Evolutionary conservation across 164 flowering plant genomes (phyloP).

Genomic region (Echeveria elegans): DNA sequence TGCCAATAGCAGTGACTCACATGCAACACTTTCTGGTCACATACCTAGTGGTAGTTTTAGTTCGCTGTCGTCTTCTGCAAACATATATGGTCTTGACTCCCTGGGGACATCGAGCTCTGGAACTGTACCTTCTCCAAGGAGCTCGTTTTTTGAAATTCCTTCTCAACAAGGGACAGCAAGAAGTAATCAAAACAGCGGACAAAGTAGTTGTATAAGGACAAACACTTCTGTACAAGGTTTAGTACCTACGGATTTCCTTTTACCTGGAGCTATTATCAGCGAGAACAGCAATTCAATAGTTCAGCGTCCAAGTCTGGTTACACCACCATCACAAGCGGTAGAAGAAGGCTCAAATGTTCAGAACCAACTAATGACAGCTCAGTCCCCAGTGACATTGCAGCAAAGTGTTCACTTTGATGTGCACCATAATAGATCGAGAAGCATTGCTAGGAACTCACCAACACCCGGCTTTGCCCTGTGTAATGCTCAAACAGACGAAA

Average conservation of each 20-base stretch:
- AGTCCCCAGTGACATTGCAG: no score
- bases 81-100: slow-evolving; percentile 13
- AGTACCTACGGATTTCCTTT: slow-evolving; percentile 11
- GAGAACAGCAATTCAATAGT: no score
- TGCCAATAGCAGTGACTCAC: no score
- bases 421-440: no score
- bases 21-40: slow-evolving; percentile 19
- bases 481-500: neutral
- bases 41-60: slow-evolving; percentile 22
- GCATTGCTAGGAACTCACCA: neutral
- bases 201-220: no score
- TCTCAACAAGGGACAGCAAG: neutral
- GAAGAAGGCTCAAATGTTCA: neutral
- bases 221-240: slow-evolving; percentile 8
- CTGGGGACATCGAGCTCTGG: neutral
- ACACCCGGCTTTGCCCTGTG: neutral
- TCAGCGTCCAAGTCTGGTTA: no score
- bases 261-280: slow-evolving; percentile 13
- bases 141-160: neutral
- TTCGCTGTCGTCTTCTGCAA: slow-evolving; percentile 22
- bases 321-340: neutral
- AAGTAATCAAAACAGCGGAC: neutral
- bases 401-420: no score
- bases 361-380: neutral
- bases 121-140: neutral